Evolutionary conservation across 495 filamentous ascomycete genomes (phyloP).

Genomic region (Apodospora peruviana): DNA sequence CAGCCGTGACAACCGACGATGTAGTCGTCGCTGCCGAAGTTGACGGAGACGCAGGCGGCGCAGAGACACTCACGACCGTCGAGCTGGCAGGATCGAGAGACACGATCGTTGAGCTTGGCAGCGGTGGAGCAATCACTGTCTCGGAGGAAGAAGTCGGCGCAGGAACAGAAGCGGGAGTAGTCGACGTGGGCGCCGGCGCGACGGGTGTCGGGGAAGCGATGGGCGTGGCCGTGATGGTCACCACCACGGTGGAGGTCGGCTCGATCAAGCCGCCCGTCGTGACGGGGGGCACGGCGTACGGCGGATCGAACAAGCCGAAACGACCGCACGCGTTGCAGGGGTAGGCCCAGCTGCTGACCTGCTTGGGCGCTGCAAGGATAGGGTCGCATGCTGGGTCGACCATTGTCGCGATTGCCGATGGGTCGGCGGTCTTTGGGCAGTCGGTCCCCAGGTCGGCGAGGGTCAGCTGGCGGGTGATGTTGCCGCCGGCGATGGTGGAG

Average conservation of each 20-base stretch:
- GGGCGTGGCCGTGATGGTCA: not conserved
- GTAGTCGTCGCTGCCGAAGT: too few species aligned
- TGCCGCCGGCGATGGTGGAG: constrained; percentile 18
- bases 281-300: constrained; percentile 24
- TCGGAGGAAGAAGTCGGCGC: too few species aligned
- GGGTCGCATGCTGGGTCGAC: constrained; percentile 22
- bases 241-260: constrained; percentile 3
- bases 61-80: too few species aligned
- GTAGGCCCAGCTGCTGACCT: constrained; percentile 21
- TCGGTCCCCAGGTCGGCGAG: constrained; percentile 26
- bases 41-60: too few species aligned
- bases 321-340: constrained; percentile 27
- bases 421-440: constrained; percentile 17
- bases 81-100: too few species aligned
- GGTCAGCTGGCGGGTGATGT: constrained; percentile 21
- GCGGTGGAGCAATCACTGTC: too few species aligned
- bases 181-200: too few species aligned
- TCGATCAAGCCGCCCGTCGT: constrained; percentile 13
- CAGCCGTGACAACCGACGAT: too few species aligned
- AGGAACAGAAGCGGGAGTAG: too few species aligned
- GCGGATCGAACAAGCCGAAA: constrained; percentile 28
- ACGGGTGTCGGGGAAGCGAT: not conserved
- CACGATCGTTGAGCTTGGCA: too few species aligned
- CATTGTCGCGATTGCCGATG: constrained; percentile 22
- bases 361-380: constrained; percentile 19